Percentiles rank a stretch among this genome's conserved stretches.
These are phyloP conservation scores for Penicillium flavigenum DNA, from an alignment of 495 filamentous ascomycete genomes.

Conservation along the genomic window DNA sequence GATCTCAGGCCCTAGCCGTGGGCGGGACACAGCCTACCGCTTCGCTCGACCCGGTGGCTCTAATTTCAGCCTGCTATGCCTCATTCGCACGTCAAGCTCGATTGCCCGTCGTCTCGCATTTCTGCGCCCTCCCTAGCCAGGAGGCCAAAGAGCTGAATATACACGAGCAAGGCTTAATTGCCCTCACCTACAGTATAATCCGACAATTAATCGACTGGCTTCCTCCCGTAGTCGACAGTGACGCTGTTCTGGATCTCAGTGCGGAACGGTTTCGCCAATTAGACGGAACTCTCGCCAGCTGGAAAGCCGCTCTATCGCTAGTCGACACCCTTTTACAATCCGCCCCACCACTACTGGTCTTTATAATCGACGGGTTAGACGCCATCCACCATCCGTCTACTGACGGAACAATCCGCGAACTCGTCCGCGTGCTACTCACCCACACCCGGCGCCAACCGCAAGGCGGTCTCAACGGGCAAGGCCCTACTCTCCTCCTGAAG, in stretches of 20 bases:
- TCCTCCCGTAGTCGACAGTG: conserved; percentile 43
- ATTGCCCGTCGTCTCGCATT: conserved; percentile 46
- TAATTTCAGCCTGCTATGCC: conserved; percentile 43
- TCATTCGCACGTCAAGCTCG: conserved; percentile 34
- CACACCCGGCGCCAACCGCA: conserved; percentile 38
- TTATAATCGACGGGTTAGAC: conserved; percentile 45
- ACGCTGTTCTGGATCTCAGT: conserved; percentile 39
- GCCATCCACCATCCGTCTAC: conserved; percentile 40
- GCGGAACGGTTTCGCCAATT: conserved; percentile 41
- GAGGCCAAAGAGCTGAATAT: conserved; percentile 28
- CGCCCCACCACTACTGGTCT: conserved; percentile 44
- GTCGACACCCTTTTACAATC: conserved; percentile 43
- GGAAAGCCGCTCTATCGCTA: conserved; percentile 43
- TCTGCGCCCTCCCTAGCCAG: conserved; percentile 37
- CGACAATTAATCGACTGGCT: conserved; percentile 48
- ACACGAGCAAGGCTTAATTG: conserved; percentile 41
- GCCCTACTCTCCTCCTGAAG: conserved; percentile 39
- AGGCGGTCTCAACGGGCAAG: conserved; percentile 26
- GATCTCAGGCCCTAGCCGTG: conserved; percentile 43
- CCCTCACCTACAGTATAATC: conserved; percentile 49
- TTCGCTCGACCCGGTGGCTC: conserved; percentile 33
- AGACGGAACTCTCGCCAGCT: conserved; percentile 39
- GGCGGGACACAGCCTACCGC: conserved; percentile 34
- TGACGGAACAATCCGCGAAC: conserved; percentile 35
- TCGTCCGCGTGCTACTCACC: conserved; percentile 38